These are phyloP conservation scores for Mollisiaceae sp. DNA, from an alignment of 2,329 filamentous ascomycete genomes.

Conservation along the genomic window DNA sequence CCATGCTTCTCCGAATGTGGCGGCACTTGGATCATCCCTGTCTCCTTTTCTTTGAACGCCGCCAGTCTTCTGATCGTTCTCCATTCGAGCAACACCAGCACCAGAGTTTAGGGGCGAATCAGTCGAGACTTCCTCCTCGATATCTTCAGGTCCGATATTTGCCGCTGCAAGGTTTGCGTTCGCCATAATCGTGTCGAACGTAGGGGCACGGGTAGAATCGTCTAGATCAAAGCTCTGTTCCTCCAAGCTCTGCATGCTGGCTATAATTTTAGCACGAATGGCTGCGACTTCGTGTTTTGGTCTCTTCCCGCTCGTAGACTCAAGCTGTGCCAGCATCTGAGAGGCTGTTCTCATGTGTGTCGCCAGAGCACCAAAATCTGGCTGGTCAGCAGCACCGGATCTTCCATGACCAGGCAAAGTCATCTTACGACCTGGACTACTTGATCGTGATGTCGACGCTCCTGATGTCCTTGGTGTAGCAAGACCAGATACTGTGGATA, in stretches of 20 bases:
- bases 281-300: slow-evolving; percentile 81
- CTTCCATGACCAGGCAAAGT: slow-evolving; percentile 60
- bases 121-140: slow-evolving; percentile 57
- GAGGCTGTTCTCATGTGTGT: slow-evolving; percentile 88
- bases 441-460: slow-evolving; percentile 70
- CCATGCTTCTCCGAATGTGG: slow-evolving; percentile 88
- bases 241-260: slow-evolving; percentile 86
- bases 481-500: slow-evolving; percentile 63
- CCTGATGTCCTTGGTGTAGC: slow-evolving; percentile 73
- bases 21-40: slow-evolving; percentile 83
- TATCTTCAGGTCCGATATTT: slow-evolving; percentile 54
- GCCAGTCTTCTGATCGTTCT: slow-evolving; percentile 87
- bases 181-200: slow-evolving; percentile 83
- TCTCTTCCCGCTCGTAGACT: slow-evolving; percentile 79
- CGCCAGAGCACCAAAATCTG: slow-evolving; percentile 80
- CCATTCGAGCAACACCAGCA: slow-evolving; percentile 82
- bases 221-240: slow-evolving; percentile 83
- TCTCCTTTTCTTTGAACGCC: slow-evolving; percentile 82
- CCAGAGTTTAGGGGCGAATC: slow-evolving; percentile 61
- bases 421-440: slow-evolving; percentile 69
- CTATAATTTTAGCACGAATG: slow-evolving; percentile 85
- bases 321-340: slow-evolving; percentile 84
- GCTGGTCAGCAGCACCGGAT: slow-evolving; percentile 66
- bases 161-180: slow-evolving; percentile 64
- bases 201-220: slow-evolving; percentile 66